Evolutionary conservation across 139 green algal species (phyloP), one percentile per base, ranked within the genome.

Genomic region (Tetradesmus obliquus): DNA sequence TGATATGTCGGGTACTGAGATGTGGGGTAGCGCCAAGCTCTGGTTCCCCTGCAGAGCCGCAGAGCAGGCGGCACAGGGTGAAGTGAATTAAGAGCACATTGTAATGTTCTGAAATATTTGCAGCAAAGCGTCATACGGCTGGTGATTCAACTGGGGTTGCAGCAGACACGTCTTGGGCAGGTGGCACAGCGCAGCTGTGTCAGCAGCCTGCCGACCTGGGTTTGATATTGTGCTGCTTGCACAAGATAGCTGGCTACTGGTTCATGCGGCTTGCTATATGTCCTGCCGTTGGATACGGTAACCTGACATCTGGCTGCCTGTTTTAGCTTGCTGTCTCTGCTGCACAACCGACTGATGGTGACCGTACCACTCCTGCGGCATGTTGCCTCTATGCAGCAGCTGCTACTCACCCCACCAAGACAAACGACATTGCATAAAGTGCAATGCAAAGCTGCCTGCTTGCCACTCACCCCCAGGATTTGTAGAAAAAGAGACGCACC

Each of bases 401-500:
- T n/a, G 32, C 32, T 45, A 45, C 32, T 45, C 32, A 45, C 32
- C 32, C 32, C 15, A 76, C 15, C 15, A 15, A 15, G 2, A 19
- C 60, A 71, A 15, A 20, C 8, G 7, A 71, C 19, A 19, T 10
- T 71, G 9, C 10, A 55, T 12, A 6, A 57, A 6, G 79, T 24
- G 6, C 3, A 17, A 17, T 24, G 79, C 12, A n/a, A 9, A 60
- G 22, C 15, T 55, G 53, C 85, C 66, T n/a, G 58, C 66, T 76
- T n/a, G 66, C 19, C 5, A 1, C 89, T 84, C 66, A 98, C 97
- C 93, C 82, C 55, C 13, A 96, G 71, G 1, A 98, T 88, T 0
- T 93, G 91, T 5, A 96, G 87, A 91, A 98, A 98, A 0, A 98
- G 89, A 9, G 92, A 87, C 8, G 97, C 95, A 55, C 97, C 97